Percentiles rank a stretch among this genome's conserved stretches.
phyloP scores from a whole-genome alignment of 352 stramenopile genomes.

The Phytopythium boreale region DNA sequence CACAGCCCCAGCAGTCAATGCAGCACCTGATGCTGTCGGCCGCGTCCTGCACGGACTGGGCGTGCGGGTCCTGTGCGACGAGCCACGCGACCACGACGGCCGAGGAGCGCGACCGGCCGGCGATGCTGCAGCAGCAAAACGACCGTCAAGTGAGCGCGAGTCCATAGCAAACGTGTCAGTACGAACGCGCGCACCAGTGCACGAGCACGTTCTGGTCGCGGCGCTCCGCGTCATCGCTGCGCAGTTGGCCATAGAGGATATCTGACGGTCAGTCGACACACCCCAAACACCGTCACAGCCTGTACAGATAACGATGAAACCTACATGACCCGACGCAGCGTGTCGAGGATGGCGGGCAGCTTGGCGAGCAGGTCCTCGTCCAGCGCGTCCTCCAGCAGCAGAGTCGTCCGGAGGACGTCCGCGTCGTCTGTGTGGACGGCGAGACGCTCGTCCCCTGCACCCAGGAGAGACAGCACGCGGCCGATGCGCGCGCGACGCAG shows the following conservation, averaged over 20 bases:
- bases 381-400: constrained; percentile 53
- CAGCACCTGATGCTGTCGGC: constrained; percentile 44
- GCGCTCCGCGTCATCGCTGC: constrained; percentile 28
- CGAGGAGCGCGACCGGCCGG: constrained; percentile 57
- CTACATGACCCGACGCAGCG: constrained; percentile 36
- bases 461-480: constrained; percentile 42
- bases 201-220: constrained; percentile 55
- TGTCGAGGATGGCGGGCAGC: constrained; percentile 38
- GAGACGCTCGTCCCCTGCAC: constrained; percentile 17
- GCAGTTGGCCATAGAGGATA: not conserved
- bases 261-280: not conserved
- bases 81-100: constrained; percentile 57
- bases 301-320: not conserved
- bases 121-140: constrained; percentile 32
- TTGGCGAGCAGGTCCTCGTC: constrained; percentile 44
- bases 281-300: not conserved
- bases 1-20: too few relatives aligned
- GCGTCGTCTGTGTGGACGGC: constrained; percentile 4
- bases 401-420: constrained; percentile 14
- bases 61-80: constrained; percentile 20
- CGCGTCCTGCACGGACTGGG: constrained; percentile 25
- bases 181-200: constrained; percentile 44
- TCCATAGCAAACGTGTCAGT: not conserved
- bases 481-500: constrained; percentile 34
- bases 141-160: not conserved